Conservation (phyloP, 139 green algal species). For the Choricystis sp. region DNA sequence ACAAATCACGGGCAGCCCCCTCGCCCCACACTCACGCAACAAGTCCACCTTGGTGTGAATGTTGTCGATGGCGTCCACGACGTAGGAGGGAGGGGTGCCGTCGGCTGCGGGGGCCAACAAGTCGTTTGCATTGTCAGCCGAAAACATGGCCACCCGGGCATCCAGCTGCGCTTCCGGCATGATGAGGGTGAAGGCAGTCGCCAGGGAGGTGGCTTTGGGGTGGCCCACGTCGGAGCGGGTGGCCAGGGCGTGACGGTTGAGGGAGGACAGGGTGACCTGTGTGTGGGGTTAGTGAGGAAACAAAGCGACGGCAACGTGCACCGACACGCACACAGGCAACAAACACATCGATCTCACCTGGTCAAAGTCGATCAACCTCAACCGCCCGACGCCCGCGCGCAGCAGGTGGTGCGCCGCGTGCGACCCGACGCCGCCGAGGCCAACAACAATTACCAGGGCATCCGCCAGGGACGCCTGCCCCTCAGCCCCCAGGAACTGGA, state of each 20-base stretch:
- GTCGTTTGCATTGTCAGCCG: slow-evolving; percentile 41
- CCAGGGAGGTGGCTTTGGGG: slow-evolving; percentile 68
- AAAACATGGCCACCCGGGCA: slow-evolving; percentile 29
- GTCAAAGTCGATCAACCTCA: slow-evolving; percentile 96
- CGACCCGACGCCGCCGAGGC: slow-evolving; percentile 77
- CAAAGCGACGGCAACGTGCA: slow-evolving; percentile 17
- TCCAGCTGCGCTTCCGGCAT: slow-evolving; percentile 65
- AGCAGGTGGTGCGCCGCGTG: slow-evolving; percentile 87
- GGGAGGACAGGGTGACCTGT: slow-evolving; percentile 65
- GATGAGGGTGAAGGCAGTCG: slow-evolving; percentile 65
- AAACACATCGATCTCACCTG: slow-evolving; percentile 52
- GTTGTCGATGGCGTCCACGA: slow-evolving; percentile 98
- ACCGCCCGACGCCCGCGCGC: slow-evolving; percentile 67
- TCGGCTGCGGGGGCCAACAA: slow-evolving; percentile 58
- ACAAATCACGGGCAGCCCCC: slow-evolving; percentile 60
- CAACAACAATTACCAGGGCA: slow-evolving; percentile 84
- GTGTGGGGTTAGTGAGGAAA: no score
- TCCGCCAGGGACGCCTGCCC: slow-evolving; percentile 40
- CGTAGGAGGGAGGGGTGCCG: no score
- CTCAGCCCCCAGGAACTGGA: slow-evolving; percentile 83
- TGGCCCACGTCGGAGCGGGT: slow-evolving; percentile 81
- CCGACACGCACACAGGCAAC: no score
- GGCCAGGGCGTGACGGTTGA: slow-evolving; percentile 86
- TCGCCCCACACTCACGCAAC: slow-evolving; percentile 60
- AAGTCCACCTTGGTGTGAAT: slow-evolving; percentile 93